These are phyloP conservation scores for Diaporthe ilicicola DNA, from an alignment of 2,329 filamentous ascomycete genomes.

Conservation along the genomic window DNA sequence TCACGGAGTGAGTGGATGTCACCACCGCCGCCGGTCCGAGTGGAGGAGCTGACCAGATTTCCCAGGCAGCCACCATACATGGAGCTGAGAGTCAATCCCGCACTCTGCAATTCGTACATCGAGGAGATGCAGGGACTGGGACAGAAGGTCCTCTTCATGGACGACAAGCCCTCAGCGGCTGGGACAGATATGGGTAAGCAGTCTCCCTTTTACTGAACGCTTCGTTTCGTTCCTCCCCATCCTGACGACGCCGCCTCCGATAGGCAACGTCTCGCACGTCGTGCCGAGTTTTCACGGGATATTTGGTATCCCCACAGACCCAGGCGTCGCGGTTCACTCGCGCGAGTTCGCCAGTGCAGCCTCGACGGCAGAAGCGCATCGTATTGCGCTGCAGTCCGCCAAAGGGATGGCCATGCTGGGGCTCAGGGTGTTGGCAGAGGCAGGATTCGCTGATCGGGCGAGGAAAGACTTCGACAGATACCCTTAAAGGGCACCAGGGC, in stretches of 20 bases:
- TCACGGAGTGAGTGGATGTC: neutral
- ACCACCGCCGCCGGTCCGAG: too few species aligned
- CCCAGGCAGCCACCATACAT: too few species aligned
- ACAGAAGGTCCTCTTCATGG: neutral
- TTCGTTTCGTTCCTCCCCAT: too few species aligned
- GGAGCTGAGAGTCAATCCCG: too few species aligned
- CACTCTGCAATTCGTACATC: too few species aligned
- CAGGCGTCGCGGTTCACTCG: neutral
- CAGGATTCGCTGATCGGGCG: neutral
- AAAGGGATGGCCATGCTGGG: neutral
- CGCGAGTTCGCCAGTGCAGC: neutral
- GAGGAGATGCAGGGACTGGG: neutral
- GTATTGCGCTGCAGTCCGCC: neutral
- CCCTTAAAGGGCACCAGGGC: neutral
- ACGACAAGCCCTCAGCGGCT: neutral
- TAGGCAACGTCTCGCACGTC: too few species aligned
- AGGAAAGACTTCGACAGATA: neutral
- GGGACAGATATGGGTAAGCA: conserved; percentile 8
- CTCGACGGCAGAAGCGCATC: neutral
- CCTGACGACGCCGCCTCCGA: too few species aligned
- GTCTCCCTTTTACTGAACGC: too few species aligned
- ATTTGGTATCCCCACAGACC: neutral
- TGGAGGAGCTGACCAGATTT: too few species aligned
- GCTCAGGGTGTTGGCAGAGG: neutral
- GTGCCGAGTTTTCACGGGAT: neutral